Evolutionary conservation across 2,329 filamentous ascomycete species (phyloP).

Genomic region (Diaporthe sp.): DNA sequence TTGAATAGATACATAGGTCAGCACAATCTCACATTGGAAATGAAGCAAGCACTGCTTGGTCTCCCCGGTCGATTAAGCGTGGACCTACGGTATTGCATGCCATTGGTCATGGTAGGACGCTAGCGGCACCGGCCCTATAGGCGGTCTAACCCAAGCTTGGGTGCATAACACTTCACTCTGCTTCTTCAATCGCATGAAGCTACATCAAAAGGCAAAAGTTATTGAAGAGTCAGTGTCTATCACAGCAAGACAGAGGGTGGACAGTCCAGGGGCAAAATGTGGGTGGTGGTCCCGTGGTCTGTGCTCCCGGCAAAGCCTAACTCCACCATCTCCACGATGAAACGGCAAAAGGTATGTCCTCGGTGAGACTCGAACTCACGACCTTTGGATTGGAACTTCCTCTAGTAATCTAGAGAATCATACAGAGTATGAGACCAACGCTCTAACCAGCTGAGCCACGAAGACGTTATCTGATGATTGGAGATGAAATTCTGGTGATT

Average conservation of each 20-base stretch:
- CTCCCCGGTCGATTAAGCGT: too few species aligned
- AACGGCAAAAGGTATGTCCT: constrained; percentile 30
- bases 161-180: neutral
- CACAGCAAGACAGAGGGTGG: too few species aligned
- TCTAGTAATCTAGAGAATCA: constrained; percentile 8
- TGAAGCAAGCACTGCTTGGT: too few species aligned
- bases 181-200: too few species aligned
- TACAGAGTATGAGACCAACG: constrained; percentile 53
- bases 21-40: neutral
- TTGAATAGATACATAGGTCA: neutral
- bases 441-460: constrained; percentile 57
- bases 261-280: too few species aligned
- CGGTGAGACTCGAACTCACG: constrained; percentile 42
- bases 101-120: neutral
- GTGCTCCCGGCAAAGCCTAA: neutral
- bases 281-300: neutral
- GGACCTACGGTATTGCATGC: too few species aligned
- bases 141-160: neutral
- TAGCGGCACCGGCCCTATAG: too few species aligned
- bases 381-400: constrained; percentile 52
- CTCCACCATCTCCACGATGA: neutral
- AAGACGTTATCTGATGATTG: constrained; percentile 42
- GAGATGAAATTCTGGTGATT: neutral
- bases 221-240: too few species aligned
- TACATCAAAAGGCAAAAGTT: too few species aligned